Conservation (phyloP, 495 filamentous ascomycete species). For the Rhypophila decipiens region DNA sequence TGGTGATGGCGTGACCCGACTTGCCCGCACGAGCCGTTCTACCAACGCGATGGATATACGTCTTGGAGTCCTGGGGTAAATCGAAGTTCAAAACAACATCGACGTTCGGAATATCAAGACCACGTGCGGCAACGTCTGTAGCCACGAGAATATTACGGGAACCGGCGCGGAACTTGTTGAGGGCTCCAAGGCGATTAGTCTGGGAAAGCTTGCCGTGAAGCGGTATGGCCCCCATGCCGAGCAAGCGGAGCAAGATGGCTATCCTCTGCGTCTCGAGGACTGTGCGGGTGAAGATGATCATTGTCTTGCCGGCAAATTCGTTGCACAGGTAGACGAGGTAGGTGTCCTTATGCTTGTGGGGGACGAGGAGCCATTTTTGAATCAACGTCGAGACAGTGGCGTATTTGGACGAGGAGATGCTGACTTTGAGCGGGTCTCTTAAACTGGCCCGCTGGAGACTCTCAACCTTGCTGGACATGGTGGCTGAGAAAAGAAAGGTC, state of each 20-base stretch:
- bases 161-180: slow-evolving; percentile 78
- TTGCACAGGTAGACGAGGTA: slow-evolving; percentile 84
- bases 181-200: slow-evolving; percentile 70
- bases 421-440: slow-evolving; percentile 66
- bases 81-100: slow-evolving; percentile 87
- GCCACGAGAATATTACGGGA: slow-evolving; percentile 82
- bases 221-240: slow-evolving; percentile 74
- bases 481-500: slow-evolving; percentile 91
- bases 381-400: slow-evolving; percentile 81
- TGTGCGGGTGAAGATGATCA: slow-evolving; percentile 89
- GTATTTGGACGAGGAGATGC: slow-evolving; percentile 70
- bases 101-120: slow-evolving; percentile 90
- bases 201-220: slow-evolving; percentile 88
- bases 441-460: slow-evolving; percentile 83
- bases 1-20: slow-evolving; percentile 69
- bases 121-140: slow-evolving; percentile 90
- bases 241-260: slow-evolving; percentile 68
- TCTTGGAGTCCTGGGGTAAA: slow-evolving; percentile 75
- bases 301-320: slow-evolving; percentile 73
- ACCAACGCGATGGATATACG: slow-evolving; percentile 92
- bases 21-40: slow-evolving; percentile 89
- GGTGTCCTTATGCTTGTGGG: slow-evolving; percentile 83
- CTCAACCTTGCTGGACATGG: slow-evolving; percentile 88
- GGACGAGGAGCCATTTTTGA: slow-evolving; percentile 78
- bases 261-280: slow-evolving; percentile 84